Conservation (phyloP, 139 green algal species). For the Chlorella sorokiniana region DNA sequence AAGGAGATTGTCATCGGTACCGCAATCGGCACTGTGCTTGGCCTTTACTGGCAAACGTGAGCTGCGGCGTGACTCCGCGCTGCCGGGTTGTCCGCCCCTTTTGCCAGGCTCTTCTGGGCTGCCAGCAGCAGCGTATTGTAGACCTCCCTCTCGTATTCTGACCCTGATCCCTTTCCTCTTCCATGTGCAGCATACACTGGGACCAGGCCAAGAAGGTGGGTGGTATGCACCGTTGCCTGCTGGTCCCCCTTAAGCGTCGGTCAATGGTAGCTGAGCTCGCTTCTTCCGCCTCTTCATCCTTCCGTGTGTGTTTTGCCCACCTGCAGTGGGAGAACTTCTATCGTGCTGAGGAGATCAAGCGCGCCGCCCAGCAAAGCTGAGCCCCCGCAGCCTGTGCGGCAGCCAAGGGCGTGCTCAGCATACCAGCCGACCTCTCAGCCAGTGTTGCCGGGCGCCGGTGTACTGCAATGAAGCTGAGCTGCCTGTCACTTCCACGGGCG, state of each 20-base stretch:
- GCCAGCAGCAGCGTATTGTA: background rate
- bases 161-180: background rate
- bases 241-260: background rate
- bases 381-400: no score
- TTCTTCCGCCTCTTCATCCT: background rate
- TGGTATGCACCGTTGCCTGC: background rate
- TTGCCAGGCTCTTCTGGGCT: background rate
- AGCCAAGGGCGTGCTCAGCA: no score
- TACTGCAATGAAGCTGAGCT: no score
- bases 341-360: slow-evolving; percentile 4
- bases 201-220: slow-evolving; percentile 14
- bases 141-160: background rate
- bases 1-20: slow-evolving; percentile 48
- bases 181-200: slow-evolving; percentile 13
- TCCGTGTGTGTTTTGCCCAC: background rate
- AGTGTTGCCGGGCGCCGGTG: no score
- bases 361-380: background rate
- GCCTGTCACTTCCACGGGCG: no score
- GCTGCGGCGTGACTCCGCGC: background rate
- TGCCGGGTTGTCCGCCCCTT: background rate
- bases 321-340: slow-evolving; percentile 21
- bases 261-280: background rate
- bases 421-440: no score
- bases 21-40: background rate
- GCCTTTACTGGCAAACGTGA: slow-evolving; percentile 34